Percentiles rank a stretch among this genome's conserved stretches.
phyloP scores from a whole-genome alignment of 2,329 filamentous ascomycete species.

The Fusarium sterilihyphosum region DNA sequence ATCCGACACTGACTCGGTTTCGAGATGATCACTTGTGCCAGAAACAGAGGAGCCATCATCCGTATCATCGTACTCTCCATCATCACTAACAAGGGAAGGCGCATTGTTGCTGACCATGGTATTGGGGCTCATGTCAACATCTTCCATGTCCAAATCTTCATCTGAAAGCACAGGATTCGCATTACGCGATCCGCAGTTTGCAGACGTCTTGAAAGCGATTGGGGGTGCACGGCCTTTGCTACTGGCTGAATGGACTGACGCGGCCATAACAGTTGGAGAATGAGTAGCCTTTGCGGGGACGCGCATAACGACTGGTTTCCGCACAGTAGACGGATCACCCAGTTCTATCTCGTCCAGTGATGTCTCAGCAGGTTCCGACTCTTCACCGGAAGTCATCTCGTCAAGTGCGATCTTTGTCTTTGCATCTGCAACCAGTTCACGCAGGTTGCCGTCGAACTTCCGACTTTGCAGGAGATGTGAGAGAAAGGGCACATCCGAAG shows the following conservation, averaged over 20 bases:
- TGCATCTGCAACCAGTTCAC: conserved; percentile 67
- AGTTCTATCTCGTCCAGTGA: conserved; percentile 12
- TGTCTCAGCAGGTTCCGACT: conserved; percentile 56
- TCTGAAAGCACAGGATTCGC: conserved; percentile 46
- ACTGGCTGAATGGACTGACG: conserved; percentile 61
- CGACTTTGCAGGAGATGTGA: conserved; percentile 71
- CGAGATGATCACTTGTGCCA: conserved; percentile 65
- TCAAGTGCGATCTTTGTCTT: conserved; percentile 64
- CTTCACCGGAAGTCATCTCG: conserved; percentile 62
- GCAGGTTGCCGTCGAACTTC: conserved; percentile 69
- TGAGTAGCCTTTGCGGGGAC: conserved; percentile 67
- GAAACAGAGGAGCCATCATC: conserved; percentile 71
- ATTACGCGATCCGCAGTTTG: conserved; percentile 36
- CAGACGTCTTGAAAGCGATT: conserved; percentile 53
- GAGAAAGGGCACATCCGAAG: conserved; percentile 71
- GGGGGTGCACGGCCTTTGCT: conserved; percentile 62
- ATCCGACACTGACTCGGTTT: conserved; percentile 68
- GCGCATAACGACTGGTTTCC: conserved; percentile 61
- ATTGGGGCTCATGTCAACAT: conserved; percentile 73
- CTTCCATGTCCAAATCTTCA: conserved; percentile 64
- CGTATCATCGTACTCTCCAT: conserved; percentile 80
- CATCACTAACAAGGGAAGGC: conserved; percentile 82
- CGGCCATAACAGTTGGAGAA: conserved; percentile 56
- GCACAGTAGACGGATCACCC: conserved; percentile 36
- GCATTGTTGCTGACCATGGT: conserved; percentile 79